Percentiles rank a stretch among this genome's conserved stretches.
These are phyloP conservation scores for Kazachstania sp. DNA, from an alignment of 1,139 yeast species.

Conservation along the genomic window DNA sequence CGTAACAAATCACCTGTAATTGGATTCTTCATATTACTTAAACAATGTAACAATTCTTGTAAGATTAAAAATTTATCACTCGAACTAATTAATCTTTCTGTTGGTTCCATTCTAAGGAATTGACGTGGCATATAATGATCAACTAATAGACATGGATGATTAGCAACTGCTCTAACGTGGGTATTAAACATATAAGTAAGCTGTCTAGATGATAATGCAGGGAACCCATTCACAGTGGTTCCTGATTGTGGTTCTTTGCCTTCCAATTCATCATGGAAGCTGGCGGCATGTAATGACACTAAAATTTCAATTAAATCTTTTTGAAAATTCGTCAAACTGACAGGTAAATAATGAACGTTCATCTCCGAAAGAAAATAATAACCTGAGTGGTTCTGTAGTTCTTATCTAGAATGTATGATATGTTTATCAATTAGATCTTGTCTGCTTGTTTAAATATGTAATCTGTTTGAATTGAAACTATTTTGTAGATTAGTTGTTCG, in stretches of 20 bases:
- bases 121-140: conserved; percentile 71
- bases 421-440: too few relatives aligned
- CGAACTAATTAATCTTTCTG: conserved; percentile 42
- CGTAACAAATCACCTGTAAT: conserved; percentile 12
- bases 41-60: conserved; percentile 41
- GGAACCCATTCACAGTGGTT: conserved; percentile 5
- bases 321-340: conserved; percentile 48
- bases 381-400: neutral
- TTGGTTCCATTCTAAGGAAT: conserved; percentile 54
- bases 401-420: too few relatives aligned
- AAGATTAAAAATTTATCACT: conserved; percentile 54
- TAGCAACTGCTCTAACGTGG: conserved; percentile 43
- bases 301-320: conserved; percentile 47
- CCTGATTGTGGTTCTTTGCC: neutral
- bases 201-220: conserved; percentile 26
- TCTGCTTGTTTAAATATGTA: neutral
- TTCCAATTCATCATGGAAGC: conserved; percentile 27
- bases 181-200: conserved; percentile 39
- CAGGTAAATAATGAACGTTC: conserved; percentile 45
- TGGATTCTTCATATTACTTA: conserved; percentile 13
- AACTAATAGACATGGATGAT: conserved; percentile 62
- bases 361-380: neutral
- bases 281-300: conserved; percentile 43
- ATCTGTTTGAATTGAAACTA: neutral
- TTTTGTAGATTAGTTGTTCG: neutral